phyloP scores from a whole-genome alignment of 768 basidiomycete genomes.

The Rhizopogon salebrosus region DNA sequence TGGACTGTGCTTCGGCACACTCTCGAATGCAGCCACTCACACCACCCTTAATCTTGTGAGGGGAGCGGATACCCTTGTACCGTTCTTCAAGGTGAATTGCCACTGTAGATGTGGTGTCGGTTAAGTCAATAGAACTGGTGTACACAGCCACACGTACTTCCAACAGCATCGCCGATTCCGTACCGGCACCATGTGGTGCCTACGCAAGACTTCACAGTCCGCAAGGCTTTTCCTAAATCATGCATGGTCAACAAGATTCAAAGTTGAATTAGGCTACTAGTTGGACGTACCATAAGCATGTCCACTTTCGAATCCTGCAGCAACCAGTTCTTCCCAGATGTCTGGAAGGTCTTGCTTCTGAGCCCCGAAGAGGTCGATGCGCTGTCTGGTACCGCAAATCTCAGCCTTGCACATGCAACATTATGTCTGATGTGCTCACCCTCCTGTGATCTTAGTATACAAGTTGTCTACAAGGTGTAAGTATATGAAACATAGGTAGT shows the following conservation, averaged over 20 bases:
- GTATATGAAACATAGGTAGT: not conserved
- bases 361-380: conserved; percentile 71
- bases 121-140: not conserved
- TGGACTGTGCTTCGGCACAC: conserved; percentile 72
- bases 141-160: conserved; percentile 25
- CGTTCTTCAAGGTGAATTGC: conserved; percentile 69
- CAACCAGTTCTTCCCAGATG: conserved; percentile 60
- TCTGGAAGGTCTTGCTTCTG: conserved; percentile 62
- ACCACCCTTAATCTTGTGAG: conserved; percentile 76
- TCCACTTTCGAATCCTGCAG: conserved; percentile 70
- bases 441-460: conserved; percentile 59
- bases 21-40: conserved; percentile 72
- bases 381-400: conserved; percentile 36
- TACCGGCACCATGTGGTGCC: conserved; percentile 70
- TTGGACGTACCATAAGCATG: conserved; percentile 60
- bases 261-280: not conserved
- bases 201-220: conserved; percentile 78
- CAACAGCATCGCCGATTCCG: conserved; percentile 72
- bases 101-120: conserved; percentile 27
- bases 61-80: conserved; percentile 63
- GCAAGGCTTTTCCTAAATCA: conserved; percentile 38
- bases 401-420: not conserved
- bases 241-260: not conserved
- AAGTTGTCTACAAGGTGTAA: conserved; percentile 32
- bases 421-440: conserved; percentile 10